Base-by-base conservation (phyloP, 208 protist species). In the Leishmania mexicana region DNA sequence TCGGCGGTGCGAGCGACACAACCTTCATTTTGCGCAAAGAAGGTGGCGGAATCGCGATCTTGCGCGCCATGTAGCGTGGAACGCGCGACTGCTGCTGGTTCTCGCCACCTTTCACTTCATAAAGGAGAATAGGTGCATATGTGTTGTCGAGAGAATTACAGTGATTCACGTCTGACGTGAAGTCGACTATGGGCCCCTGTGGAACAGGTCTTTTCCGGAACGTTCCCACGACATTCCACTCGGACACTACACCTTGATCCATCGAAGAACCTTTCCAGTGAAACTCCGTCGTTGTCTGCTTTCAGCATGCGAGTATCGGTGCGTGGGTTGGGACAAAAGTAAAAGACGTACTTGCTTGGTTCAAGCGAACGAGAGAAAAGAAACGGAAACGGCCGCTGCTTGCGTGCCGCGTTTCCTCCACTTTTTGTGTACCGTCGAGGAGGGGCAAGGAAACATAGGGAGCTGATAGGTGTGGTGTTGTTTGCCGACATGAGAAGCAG, bases 31-130 rank as follows among this genome's bases (percentile, higher is more conserved):
- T 81, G 19, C 79, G 80, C 76, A 78, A 45, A 19, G 88, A 87
- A 4, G 83, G 87, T 42, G 86, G 81, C 10, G 89, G 89, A 45
- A 93, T 90, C 58, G 73, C 71, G 35, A 93, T 87, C 58, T 88
- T 90, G 38, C 80, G 70, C 3, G 88, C 92, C 19, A 93, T 79
- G 83, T 92, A 93, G 11, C 84, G 86, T 51, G 89, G 88, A 77
- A 92, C 85, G n/a, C 74, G 86, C 51, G 72, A 85, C 76, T 76
- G 76, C 62, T 62, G 82, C 19, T 77, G 81, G 51, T 62, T 85
- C 78, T 81, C 83, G 57, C 77, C 58, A 10, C 54, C 51, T 70
- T 79, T 84, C 47, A 76, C 75, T 19, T 86, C 80, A 68, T 90
- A 90, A 51, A 90, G 75, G 24, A 90, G 79, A n/a, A 87, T 65